Evolutionary conservation across 106 monocot genomes (phyloP), one percentile per base, ranked within the genome.

Genomic region (Allium fistulosum): DNA sequence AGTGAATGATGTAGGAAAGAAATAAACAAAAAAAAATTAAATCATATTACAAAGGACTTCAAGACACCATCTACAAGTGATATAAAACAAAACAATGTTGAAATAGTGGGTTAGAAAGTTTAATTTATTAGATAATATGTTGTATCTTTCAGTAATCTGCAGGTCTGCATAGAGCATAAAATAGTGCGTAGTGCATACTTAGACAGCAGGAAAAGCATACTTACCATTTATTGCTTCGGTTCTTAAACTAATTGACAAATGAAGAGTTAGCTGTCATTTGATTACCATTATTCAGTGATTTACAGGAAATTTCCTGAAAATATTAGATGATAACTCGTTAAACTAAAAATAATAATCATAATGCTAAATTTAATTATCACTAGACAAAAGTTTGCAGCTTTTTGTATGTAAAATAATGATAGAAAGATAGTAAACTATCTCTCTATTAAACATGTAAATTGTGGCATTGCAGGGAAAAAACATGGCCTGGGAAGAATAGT

Each of bases 211-310:
- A 53, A 9, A 9, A 11, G 26, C 51, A 66, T 51, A 51, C 50
- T 61, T 62, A 91, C 97, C 97, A 85, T 92, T 74, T 69, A 97
- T 80, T 26, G 81, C 62, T 68, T 97, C 97, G 16, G 84, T 83
- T 61, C 86, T 78, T 65, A 97, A 72, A 26, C 46, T 77, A 47
- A 97, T 75, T 0, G 92, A 89, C 16, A 92, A 73, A 14, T 68
- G 67, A 45, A 97, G 80, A 11, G 8, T 61, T 49, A 97, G 61
- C 56, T 79, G 79, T 97, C 97, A 49, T 71, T 70, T 56, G 88
- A 65, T 66, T 51, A 59, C 92, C 97, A 97, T 3, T 71, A 74
- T 62, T 65, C 84, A 49, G 92, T 73, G 49, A 97, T 18, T 14
- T 80, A 80, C 48, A 97, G 66, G 77, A 92, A 97, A 77, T 61